Percentiles rank a stretch among this genome's conserved stretches.
These are phyloP conservation scores for Blastocystis hominis DNA, from an alignment of 352 stramenopile genomes.

Conservation along the genomic window DNA sequence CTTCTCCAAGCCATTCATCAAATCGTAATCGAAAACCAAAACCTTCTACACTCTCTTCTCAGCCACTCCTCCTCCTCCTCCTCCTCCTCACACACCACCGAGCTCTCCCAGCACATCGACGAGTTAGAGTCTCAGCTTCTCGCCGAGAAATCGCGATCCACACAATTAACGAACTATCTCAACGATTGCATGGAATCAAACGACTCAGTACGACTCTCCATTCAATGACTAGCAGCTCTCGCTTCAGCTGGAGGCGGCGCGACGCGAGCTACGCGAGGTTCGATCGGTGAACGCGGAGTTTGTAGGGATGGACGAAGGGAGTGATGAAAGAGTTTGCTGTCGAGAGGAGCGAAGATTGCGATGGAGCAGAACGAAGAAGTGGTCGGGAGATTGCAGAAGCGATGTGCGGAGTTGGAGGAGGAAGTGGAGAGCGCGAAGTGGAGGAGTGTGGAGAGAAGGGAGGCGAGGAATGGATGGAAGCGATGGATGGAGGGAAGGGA, in stretches of 20 bases:
- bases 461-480: not conserved
- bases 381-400: not conserved
- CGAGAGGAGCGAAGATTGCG: not conserved
- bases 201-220: not conserved
- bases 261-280: not conserved
- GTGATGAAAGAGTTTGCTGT: conserved; percentile 1
- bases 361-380: not conserved
- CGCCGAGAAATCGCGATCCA: not conserved
- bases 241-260: not conserved
- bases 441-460: not conserved
- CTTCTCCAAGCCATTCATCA: not conserved
- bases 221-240: not conserved
- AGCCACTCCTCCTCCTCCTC: not conserved
- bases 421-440: not conserved
- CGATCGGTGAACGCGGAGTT: conserved; percentile 8
- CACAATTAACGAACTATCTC: not conserved
- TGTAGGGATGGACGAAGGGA: not conserved
- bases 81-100: not conserved
- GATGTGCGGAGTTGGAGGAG: not conserved
- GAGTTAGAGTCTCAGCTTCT: not conserved
- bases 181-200: conserved; percentile 4
- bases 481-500: not conserved
- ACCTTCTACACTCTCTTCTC: not conserved
- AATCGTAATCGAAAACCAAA: not conserved
- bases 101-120: not conserved